Percentiles rank a stretch among this genome's conserved stretches.
Conservation (phyloP, 163 green algal species). For the Scenedesmus sp. region DNA sequence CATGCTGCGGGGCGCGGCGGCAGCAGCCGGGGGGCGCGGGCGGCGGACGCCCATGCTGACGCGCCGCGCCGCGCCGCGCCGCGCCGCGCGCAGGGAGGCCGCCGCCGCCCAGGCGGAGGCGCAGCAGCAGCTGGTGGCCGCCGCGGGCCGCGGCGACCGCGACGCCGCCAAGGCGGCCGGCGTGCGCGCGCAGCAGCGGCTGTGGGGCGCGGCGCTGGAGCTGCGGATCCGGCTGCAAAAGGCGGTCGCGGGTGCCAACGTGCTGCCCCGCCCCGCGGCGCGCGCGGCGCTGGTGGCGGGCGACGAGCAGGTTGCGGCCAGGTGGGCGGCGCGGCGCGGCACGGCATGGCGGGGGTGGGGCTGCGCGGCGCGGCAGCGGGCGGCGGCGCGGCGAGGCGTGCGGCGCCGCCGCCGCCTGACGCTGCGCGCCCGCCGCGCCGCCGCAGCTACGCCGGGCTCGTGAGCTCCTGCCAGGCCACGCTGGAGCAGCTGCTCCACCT, state of each 20-base stretch:
- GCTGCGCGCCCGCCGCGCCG: neutral
- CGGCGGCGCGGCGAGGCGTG: too few species aligned
- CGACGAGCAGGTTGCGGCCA: neutral
- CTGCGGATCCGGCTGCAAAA: constrained; percentile 79
- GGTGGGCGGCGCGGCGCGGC: neutral
- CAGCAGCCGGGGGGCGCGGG: neutral
- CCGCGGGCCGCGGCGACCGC: neutral
- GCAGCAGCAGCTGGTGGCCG: constrained; percentile 2
- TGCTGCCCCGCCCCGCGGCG: constrained; percentile 55
- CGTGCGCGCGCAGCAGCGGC: constrained; percentile 43
- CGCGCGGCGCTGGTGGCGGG: constrained; percentile 17
- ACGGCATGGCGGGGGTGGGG: neutral
- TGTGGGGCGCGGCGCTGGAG: constrained; percentile 77
- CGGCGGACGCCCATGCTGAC: neutral
- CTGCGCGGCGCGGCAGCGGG: neutral
- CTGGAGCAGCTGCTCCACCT: constrained; percentile 61
- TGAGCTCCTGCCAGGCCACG: constrained; percentile 22
- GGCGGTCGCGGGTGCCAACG: constrained; percentile 60
- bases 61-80: too few species aligned
- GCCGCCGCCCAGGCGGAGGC: constrained; percentile 17
- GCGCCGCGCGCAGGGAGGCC: constrained; percentile 17
- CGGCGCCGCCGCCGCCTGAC: too few species aligned
- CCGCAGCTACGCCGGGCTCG: constrained; percentile 22
- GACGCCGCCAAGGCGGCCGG: constrained; percentile 30
- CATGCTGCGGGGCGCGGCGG: neutral